phyloP scores from a whole-genome alignment of 2,329 filamentous ascomycete species.

The Hymenotorrendiella dingleyae region DNA sequence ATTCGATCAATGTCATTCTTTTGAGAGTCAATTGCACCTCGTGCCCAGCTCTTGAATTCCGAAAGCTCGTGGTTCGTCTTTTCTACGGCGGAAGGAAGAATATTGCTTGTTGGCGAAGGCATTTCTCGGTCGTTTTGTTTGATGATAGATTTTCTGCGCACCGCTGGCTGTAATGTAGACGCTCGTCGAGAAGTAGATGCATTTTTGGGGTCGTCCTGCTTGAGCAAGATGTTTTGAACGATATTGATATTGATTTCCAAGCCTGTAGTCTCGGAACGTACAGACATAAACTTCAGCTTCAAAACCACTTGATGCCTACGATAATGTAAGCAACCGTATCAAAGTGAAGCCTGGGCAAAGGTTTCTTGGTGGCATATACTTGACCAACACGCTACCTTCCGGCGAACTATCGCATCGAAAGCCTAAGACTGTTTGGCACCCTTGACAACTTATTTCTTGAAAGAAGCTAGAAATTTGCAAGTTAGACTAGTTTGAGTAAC shows the following conservation, averaged over 20 bases:
- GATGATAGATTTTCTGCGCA: background rate
- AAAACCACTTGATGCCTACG: constrained; percentile 29
- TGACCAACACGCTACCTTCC: constrained; percentile 25
- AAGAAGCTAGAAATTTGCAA: constrained; percentile 17
- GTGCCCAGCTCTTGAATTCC: constrained; percentile 23
- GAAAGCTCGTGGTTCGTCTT: constrained; percentile 1
- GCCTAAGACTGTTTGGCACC: constrained; percentile 23
- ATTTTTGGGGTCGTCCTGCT: constrained; percentile 5
- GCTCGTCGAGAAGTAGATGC: constrained; percentile 3
- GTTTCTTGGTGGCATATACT: constrained; percentile 18
- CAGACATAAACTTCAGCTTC: constrained; percentile 20
- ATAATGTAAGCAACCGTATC: too few species aligned
- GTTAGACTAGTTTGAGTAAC: background rate
- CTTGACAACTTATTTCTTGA: constrained; percentile 26
- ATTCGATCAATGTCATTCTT: constrained; percentile 29
- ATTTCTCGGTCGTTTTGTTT: too few species aligned
- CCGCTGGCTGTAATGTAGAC: constrained; percentile 8
- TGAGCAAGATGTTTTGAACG: constrained; percentile 18
- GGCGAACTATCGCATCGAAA: constrained; percentile 28
- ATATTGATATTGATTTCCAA: constrained; percentile 17
- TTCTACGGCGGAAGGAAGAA: background rate
- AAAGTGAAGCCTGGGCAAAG: too few species aligned
- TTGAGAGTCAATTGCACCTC: constrained; percentile 22
- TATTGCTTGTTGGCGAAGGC: background rate
- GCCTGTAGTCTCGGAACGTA: constrained; percentile 21